Conservation (phyloP, 768 basidiomycete genomes). For the Zangia roseola region DNA sequence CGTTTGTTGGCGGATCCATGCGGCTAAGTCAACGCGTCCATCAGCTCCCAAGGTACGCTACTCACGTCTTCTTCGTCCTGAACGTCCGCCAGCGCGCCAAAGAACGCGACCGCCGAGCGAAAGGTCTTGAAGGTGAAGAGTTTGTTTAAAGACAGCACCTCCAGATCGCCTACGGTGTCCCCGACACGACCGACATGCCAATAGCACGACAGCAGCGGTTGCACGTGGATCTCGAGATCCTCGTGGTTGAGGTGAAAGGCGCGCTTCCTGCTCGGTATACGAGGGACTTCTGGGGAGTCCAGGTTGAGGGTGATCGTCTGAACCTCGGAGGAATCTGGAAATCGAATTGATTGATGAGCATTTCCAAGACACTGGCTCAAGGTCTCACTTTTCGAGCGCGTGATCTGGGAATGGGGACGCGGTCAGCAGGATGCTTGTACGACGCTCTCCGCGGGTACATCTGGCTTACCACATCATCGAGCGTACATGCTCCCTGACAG, state of each 20-base stretch:
- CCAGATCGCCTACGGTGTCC: conserved; percentile 3
- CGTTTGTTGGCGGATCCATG: background rate
- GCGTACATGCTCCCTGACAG: conserved; percentile 1
- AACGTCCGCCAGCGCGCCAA: conserved; percentile 25
- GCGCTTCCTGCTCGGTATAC: conserved; percentile 29
- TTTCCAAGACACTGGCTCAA: background rate
- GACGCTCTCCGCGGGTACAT: background rate
- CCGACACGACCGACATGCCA: conserved; percentile 26
- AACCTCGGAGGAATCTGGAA: conserved; percentile 16
- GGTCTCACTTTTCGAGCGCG: conserved; percentile 23
- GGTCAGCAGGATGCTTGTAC: background rate
- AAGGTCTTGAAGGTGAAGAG: conserved; percentile 28
- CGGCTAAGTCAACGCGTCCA: background rate
- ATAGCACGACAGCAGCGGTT: conserved; percentile 35
- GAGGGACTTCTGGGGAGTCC: conserved; percentile 26
- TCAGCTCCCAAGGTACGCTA: background rate
- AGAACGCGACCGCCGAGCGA: conserved; percentile 25
- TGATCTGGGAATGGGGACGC: conserved; percentile 8
- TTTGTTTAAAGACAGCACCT: conserved; percentile 27
- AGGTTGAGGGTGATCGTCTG: conserved; percentile 4
- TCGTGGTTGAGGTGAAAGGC: conserved; percentile 34
- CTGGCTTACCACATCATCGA: conserved; percentile 23
- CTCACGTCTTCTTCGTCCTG: conserved; percentile 34
- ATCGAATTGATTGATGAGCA: background rate
- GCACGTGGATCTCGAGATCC: conserved; percentile 35